phyloP scores from a whole-genome alignment of 805 yeast species.

The Sporopachydermia quercuum region DNA sequence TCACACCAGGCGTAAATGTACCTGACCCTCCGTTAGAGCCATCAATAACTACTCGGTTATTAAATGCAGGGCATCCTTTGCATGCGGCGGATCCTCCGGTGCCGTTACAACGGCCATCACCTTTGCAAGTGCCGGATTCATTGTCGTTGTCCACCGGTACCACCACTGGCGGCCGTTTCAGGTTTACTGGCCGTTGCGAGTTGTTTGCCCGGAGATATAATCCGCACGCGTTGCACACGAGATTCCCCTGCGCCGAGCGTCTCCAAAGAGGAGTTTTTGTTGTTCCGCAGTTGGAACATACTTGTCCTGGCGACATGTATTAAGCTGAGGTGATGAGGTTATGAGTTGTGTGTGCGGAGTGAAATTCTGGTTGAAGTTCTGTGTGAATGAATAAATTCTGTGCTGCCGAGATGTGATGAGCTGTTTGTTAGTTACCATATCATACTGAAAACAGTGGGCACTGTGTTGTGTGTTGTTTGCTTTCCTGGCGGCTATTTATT shows the following conservation, averaged over 20 bases:
- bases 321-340: no score
- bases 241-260: conserved; percentile 80
- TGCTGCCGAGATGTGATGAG: no score
- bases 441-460: no score
- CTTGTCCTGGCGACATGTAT: conserved; percentile 24
- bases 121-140: conserved; percentile 43
- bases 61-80: conserved; percentile 70
- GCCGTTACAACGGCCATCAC: conserved; percentile 74
- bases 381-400: no score
- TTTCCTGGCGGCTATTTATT: no score
- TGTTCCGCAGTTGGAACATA: conserved; percentile 84
- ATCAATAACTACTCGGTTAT: conserved; percentile 42
- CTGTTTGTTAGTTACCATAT: no score
- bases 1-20: conserved; percentile 4
- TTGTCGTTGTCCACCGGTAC: conserved; percentile 20
- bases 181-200: conserved; percentile 48
- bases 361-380: no score
- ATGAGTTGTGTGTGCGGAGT: no score
- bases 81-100: conserved; percentile 77
- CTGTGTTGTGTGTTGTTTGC: no score
- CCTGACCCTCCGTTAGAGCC: conserved; percentile 8
- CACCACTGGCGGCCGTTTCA: conserved; percentile 41
- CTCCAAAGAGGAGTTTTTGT: conserved; percentile 92
- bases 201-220: conserved; percentile 49
- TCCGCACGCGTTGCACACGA: conserved; percentile 94